These are phyloP conservation scores for Plantago elongata DNA, from an alignment of 257 asterid genomes.

Conservation along the genomic window DNA sequence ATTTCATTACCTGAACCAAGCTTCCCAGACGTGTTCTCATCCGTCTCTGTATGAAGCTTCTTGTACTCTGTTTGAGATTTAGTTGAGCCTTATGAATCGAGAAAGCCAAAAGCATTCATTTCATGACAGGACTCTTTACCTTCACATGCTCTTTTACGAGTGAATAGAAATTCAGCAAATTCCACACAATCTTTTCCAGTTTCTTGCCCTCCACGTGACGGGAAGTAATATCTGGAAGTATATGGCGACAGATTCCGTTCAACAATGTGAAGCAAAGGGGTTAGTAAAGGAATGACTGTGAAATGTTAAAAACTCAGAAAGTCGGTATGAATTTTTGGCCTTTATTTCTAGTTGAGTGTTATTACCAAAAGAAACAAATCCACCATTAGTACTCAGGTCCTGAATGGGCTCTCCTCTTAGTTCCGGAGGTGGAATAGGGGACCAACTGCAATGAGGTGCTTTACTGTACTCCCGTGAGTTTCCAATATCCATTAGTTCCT, in stretches of 20 bases:
- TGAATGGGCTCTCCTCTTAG: slow-evolving; percentile 79
- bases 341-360: neutral
- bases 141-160: slow-evolving; percentile 77
- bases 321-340: neutral
- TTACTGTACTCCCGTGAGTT: slow-evolving; percentile 44
- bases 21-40: slow-evolving; percentile 67
- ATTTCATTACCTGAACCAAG: slow-evolving; percentile 61
- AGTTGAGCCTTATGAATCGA: slow-evolving; percentile 20
- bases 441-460: slow-evolving; percentile 87
- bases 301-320: too few species aligned
- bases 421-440: slow-evolving; percentile 85
- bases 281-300: neutral
- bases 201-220: slow-evolving; percentile 71
- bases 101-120: slow-evolving; percentile 6
- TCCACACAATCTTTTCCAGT: slow-evolving; percentile 89
- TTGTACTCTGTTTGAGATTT: slow-evolving; percentile 52
- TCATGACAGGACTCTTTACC: slow-evolving; percentile 42
- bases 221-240: slow-evolving; percentile 51
- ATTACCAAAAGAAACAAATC: slow-evolving; percentile 83
- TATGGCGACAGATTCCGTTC: slow-evolving; percentile 6
- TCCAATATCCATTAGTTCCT: slow-evolving; percentile 82
- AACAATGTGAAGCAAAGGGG: slow-evolving; percentile 4
- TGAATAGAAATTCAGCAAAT: slow-evolving; percentile 67
- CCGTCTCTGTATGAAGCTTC: slow-evolving; percentile 77
- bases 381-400: slow-evolving; percentile 83